Conservation (phyloP, 345 rosid genomes). For the Aurinia saxatilis region DNA sequence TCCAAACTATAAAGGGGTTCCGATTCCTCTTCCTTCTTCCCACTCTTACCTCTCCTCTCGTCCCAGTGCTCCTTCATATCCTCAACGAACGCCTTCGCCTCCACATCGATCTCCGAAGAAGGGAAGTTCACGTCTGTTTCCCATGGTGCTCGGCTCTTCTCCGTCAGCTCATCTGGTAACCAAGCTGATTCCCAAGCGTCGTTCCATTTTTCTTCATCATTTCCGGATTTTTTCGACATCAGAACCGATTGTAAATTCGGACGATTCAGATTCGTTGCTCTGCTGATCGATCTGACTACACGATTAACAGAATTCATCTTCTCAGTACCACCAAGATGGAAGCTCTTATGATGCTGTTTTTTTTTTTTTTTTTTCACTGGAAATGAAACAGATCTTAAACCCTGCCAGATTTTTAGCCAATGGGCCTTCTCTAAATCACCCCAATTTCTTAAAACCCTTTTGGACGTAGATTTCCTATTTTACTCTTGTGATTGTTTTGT, state of each 20-base stretch:
- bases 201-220: slow-evolving; percentile 75
- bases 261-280: slow-evolving; percentile 10
- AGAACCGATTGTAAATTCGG: slow-evolving; percentile 2
- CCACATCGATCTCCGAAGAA: slow-evolving; percentile 45
- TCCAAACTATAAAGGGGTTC: slow-evolving; percentile 68
- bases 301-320: slow-evolving; percentile 37
- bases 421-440: too few species aligned
- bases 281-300: slow-evolving; percentile 4
- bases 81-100: slow-evolving; percentile 85
- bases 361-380: too few species aligned
- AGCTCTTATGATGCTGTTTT: too few species aligned
- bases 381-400: neutral
- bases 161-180: slow-evolving; percentile 75
- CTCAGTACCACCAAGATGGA: neutral
- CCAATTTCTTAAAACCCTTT: too few species aligned
- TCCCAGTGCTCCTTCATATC: slow-evolving; percentile 90
- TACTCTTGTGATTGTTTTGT: too few species aligned
- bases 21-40: too few species aligned
- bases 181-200: slow-evolving; percentile 93
- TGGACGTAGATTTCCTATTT: too few species aligned
- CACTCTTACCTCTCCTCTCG: slow-evolving; percentile 51
- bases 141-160: slow-evolving; percentile 66
- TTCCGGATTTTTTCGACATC: slow-evolving; percentile 34
- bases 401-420: neutral
- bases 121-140: slow-evolving; percentile 69